A percentile compares a stretch with the other conserved stretches of the same genome.
Evolutionary conservation across 345 rosid genomes (phyloP).

Genomic region (Carallia pectinifolia): DNA sequence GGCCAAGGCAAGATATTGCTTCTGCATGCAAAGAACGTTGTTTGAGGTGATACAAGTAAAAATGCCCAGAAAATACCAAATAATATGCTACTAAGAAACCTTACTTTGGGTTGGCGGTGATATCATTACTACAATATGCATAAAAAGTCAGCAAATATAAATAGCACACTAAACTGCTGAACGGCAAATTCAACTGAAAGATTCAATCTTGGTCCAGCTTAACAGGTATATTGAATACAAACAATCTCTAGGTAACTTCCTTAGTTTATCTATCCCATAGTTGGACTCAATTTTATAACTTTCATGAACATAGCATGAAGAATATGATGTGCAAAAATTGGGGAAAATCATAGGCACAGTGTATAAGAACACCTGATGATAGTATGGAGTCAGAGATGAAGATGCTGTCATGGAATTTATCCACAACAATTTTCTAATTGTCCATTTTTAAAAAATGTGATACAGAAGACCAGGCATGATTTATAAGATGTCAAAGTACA

Average conservation of each 20-base stretch:
- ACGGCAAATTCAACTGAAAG: not conserved
- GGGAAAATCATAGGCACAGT: not conserved
- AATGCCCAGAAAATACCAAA: not conserved
- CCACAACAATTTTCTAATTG: not conserved
- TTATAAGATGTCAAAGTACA: too few relatives aligned
- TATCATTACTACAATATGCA: not conserved
- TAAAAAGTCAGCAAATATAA: not conserved
- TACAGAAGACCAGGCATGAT: not conserved
- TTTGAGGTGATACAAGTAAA: not conserved
- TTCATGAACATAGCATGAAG: not conserved
- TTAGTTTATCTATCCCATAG: too few relatives aligned
- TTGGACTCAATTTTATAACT: not conserved
- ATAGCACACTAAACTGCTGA: not conserved
- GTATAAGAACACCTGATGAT: not conserved
- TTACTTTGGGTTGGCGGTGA: not conserved
- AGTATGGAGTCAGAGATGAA: not conserved
- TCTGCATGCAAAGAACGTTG: constrained; percentile 45
- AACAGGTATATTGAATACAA: not conserved
- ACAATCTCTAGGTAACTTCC: too few relatives aligned
- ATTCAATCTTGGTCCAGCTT: not conserved
- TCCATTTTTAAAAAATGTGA: not conserved
- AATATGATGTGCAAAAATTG: not conserved
- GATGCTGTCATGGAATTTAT: too few relatives aligned
- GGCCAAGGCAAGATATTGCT: constrained; percentile 84
- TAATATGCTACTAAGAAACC: not conserved